A percentile compares a stretch with the other conserved stretches of the same genome.
Evolutionary conservation across 805 yeast genomes (phyloP).

Genomic region (Starmerella apis): DNA sequence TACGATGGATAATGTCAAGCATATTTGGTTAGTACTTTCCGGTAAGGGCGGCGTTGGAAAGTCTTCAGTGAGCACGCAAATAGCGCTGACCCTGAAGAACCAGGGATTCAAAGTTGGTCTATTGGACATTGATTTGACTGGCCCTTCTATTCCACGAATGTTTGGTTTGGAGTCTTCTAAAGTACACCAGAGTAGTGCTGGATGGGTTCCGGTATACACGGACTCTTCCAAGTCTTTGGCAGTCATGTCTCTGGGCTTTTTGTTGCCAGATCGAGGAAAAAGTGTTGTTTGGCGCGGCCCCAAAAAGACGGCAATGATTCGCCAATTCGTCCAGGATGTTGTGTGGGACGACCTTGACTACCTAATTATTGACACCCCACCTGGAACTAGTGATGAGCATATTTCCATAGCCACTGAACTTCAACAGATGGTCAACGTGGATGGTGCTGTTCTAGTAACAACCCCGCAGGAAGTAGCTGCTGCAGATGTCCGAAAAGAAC

Average conservation of each 20-base stretch:
- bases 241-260: constrained; percentile 81
- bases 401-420: constrained; percentile 92
- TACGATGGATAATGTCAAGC: constrained; percentile 39
- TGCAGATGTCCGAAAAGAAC: constrained; percentile 89
- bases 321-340: constrained; percentile 84
- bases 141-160: constrained; percentile 94
- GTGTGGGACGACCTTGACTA: constrained; percentile 77
- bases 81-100: constrained; percentile 67
- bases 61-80: constrained; percentile 88
- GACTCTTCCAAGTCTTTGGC: constrained; percentile 40
- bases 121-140: constrained; percentile 87
- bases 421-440: constrained; percentile 45
- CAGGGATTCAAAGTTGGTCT: constrained; percentile 83
- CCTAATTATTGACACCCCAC: constrained; percentile 89
- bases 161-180: constrained; percentile 76
- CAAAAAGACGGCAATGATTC: constrained; percentile 92
- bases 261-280: constrained; percentile 72
- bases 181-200: constrained; percentile 67
- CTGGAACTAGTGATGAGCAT: constrained; percentile 98
- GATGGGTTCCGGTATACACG: constrained; percentile 84
- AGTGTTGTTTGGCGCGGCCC: constrained; percentile 99
- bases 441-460: constrained; percentile 90
- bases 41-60: constrained; percentile 91
- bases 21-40: constrained; percentile 70
- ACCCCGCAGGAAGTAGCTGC: constrained; percentile 92